Evolutionary conservation across 1,139 yeast species (phyloP).

Genomic region (Nakaseomyces sp.): DNA sequence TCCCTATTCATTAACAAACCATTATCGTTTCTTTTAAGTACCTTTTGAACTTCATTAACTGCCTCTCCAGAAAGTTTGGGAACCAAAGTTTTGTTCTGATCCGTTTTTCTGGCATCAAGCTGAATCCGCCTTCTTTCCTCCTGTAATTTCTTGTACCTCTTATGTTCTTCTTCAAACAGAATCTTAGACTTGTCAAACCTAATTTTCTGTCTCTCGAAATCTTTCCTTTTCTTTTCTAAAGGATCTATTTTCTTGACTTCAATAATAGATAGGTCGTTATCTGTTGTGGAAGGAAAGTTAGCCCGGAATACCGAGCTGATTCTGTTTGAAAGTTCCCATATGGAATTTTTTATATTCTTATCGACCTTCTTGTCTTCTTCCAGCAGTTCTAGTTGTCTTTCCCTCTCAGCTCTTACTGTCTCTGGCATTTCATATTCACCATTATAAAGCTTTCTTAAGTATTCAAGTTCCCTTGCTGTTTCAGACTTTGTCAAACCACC

Average conservation of each 20-base stretch:
- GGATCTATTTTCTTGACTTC: conserved; percentile 28
- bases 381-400: conserved; percentile 20
- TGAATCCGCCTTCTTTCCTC: conserved; percentile 36
- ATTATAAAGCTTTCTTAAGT: conserved; percentile 31
- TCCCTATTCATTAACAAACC: conserved; percentile 36
- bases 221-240: conserved; percentile 23
- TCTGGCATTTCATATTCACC: conserved; percentile 31
- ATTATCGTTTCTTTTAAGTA: conserved; percentile 34
- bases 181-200: conserved; percentile 21
- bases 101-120: conserved; percentile 33
- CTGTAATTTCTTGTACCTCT: conserved; percentile 36
- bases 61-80: conserved; percentile 31
- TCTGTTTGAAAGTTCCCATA: conserved; percentile 23
- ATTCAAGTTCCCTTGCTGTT: conserved; percentile 24
- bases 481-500: background rate
- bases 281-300: conserved; percentile 6
- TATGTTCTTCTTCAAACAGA: conserved; percentile 33
- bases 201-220: conserved; percentile 20
- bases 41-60: conserved; percentile 32
- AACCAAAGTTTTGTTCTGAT: conserved; percentile 24
- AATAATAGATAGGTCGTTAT: conserved; percentile 30
- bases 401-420: conserved; percentile 23
- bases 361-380: conserved; percentile 16
- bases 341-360: conserved; percentile 15
- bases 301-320: conserved; percentile 22